Evolutionary conservation across 305 asterid species (phyloP).

Genomic region (Vinca major): DNA sequence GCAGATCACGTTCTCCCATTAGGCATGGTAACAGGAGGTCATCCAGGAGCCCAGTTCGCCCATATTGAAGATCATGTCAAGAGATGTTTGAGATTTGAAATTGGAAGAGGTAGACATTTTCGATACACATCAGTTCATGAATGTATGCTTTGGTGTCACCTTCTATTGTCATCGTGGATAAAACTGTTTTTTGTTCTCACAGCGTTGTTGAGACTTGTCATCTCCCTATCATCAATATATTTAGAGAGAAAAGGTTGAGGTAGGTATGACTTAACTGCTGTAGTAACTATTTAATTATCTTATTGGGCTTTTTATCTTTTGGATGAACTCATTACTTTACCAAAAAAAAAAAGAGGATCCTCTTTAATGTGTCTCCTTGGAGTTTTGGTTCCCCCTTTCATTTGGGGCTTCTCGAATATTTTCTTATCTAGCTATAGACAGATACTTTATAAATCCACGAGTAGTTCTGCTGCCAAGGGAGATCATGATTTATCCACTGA

Average conservation of each 20-base stretch:
- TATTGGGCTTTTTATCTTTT: conserved; percentile 18
- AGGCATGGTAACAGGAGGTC: conserved; percentile 50
- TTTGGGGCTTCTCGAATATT: conserved; percentile 23
- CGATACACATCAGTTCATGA: conserved; percentile 34
- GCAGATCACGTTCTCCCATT: conserved; percentile 74
- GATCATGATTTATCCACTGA: conserved; percentile 27
- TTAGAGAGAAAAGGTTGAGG: conserved; percentile 77
- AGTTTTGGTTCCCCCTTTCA: conserved; percentile 28
- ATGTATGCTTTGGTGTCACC: conserved; percentile 50
- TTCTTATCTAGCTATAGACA: conserved; percentile 24
- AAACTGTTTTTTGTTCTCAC: conserved; percentile 80
- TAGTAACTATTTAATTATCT: conserved; percentile 29
- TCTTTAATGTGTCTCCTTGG: conserved; percentile 20
- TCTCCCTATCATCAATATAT: conserved; percentile 63
- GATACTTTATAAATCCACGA: conserved; percentile 32
- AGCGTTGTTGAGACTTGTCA: conserved; percentile 72
- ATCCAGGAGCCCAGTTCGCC: conserved; percentile 62
- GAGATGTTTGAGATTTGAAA: conserved; percentile 46
- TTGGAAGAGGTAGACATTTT: conserved; percentile 74
- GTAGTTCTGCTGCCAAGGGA: conserved; percentile 42
- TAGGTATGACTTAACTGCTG: conserved; percentile 62
- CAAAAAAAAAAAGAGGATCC: too few relatives aligned
- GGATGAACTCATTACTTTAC: conserved; percentile 20
- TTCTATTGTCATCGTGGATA: conserved; percentile 49
- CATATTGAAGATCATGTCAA: conserved; percentile 42